Evolutionary conservation across 2,329 filamentous ascomycete species (phyloP).

Genomic region (Fusarium compactum): DNA sequence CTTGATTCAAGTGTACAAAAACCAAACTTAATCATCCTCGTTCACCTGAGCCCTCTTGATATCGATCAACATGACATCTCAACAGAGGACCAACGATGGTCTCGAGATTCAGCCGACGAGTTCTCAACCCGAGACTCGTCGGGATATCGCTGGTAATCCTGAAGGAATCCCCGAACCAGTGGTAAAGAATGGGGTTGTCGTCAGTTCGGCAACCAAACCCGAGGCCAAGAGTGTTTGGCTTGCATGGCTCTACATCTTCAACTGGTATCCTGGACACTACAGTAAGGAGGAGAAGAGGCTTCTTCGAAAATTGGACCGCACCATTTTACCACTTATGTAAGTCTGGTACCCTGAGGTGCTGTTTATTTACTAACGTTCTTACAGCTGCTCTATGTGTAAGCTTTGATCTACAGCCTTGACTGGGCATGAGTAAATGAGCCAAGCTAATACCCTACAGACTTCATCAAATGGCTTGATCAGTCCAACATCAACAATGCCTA

Average conservation of each 20-base stretch:
- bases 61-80: background rate
- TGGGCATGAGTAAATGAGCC: too few species aligned
- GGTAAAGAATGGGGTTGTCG: conserved; percentile 39
- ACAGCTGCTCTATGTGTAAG: conserved; percentile 24
- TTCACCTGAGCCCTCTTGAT: background rate
- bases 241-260: conserved; percentile 34
- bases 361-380: background rate
- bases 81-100: background rate
- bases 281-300: conserved; percentile 46
- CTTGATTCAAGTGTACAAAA: background rate
- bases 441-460: background rate
- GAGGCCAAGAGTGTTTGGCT: conserved; percentile 38
- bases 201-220: conserved; percentile 43
- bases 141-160: background rate
- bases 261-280: conserved; percentile 52
- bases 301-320: conserved; percentile 47
- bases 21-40: background rate
- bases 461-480: conserved; percentile 52
- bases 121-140: background rate
- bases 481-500: conserved; percentile 54
- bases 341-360: background rate
- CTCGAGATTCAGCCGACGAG: background rate
- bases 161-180: conserved; percentile 1
- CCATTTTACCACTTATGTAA: conserved; percentile 49
- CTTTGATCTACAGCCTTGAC: too few species aligned